These are phyloP conservation scores for Hammondia hammondi DNA, from an alignment of 169 alveolate species.

Conservation along the genomic window DNA sequence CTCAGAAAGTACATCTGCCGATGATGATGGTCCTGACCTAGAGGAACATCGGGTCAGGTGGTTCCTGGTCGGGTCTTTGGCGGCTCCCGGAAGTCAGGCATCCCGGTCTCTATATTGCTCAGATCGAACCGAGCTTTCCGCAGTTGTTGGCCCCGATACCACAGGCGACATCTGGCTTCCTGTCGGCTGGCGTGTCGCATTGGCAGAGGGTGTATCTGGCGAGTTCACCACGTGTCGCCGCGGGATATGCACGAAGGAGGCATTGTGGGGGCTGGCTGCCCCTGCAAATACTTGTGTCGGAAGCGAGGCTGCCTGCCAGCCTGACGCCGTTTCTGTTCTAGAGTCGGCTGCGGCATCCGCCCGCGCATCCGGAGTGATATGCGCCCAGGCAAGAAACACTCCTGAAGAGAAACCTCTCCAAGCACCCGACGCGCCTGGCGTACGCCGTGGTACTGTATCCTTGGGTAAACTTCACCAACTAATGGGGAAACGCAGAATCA, in stretches of 20 bases:
- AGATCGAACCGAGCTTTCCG: background rate
- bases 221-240: constrained; percentile 18
- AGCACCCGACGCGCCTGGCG: background rate
- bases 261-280: background rate
- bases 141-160: background rate
- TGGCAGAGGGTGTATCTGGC: background rate
- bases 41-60: background rate
- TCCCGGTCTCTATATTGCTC: background rate
- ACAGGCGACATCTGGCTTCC: constrained; percentile 1
- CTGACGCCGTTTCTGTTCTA: background rate
- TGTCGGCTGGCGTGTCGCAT: constrained; percentile 4
- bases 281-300: background rate
- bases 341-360: background rate
- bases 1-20: background rate
- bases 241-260: constrained; percentile 3
- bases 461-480: background rate
- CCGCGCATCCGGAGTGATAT: background rate
- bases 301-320: background rate
- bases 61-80: background rate
- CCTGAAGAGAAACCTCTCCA: background rate
- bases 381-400: too few relatives aligned
- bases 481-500: background rate
- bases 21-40: background rate
- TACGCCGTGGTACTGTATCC: background rate
- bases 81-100: background rate